phyloP scores from a whole-genome alignment of 2,329 filamentous ascomycete genomes.

The Colletotrichum salicis region DNA sequence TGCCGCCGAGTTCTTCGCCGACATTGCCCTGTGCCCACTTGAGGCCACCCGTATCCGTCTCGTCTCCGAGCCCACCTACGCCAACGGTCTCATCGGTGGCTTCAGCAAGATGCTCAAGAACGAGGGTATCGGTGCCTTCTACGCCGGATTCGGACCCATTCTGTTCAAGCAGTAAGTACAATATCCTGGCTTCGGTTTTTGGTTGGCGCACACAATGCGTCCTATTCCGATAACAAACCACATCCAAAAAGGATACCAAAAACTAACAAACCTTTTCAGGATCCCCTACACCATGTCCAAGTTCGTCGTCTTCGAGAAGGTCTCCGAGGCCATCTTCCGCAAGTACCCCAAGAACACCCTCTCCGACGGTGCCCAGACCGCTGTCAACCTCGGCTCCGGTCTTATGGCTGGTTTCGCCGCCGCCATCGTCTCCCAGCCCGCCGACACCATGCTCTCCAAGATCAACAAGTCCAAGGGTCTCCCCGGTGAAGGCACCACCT shows the following conservation, averaged over 20 bases:
- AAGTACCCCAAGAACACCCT: conserved; percentile 76
- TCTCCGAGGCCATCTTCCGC: conserved; percentile 78
- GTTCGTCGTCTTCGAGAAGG: conserved; percentile 94
- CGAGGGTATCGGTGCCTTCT: conserved; percentile 88
- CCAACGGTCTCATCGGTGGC: conserved; percentile 80
- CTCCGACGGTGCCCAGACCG: conserved; percentile 77
- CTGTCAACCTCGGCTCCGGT: conserved; percentile 77
- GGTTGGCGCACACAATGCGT: no score
- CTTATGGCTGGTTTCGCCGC: conserved; percentile 78
- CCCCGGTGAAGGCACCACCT: conserved; percentile 84
- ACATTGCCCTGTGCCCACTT: conserved; percentile 88
- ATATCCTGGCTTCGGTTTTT: conserved; percentile 5
- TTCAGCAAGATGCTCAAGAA: conserved; percentile 85
- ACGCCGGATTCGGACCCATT: conserved; percentile 90
- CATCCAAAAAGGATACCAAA: no score
- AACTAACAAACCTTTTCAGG: conserved; percentile 53
- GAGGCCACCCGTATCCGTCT: conserved; percentile 95
- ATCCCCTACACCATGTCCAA: conserved; percentile 95
- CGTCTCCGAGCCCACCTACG: conserved; percentile 87
- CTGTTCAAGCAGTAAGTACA: conserved; percentile 79
- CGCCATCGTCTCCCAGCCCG: conserved; percentile 87
- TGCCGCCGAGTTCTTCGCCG: conserved; percentile 75
- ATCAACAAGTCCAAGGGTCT: conserved; percentile 95
- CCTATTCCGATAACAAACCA: no score
- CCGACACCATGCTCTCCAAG: conserved; percentile 94